Evolutionary conservation across 140 eudicot genomes (phyloP), one percentile per base, ranked within the genome.

Genomic region (Ambrosia hybrid): DNA sequence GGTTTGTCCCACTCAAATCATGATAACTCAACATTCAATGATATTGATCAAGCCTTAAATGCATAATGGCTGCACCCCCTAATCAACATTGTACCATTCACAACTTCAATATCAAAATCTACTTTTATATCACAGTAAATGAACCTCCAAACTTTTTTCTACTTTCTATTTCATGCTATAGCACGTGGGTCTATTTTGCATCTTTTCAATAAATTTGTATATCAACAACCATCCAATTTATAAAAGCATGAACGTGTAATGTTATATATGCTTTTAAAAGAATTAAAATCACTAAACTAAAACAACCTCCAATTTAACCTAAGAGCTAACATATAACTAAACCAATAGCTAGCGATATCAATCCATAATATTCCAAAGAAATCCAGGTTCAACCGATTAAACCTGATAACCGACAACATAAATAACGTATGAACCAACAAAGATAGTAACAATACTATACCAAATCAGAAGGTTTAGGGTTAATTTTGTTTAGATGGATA

Each of bases 11-110:
- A 49, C 83, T 68, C 67, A 79, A 79, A 73, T 72, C 41, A 72
- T 73, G 83, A 79, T 79, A 79, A 79, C 79, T 79, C 76, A 79
- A 73, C 83, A 73, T 73, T 79, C 75, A 79, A 79, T 73, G 77
- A 77, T 70, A 71, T 77, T 52, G 81, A 62, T 71, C 77, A 43
- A 70, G 67, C 67, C 61, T 60, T 77, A 49, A 73, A 79, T 79
- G 83, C 83, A 73, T 79, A 60, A 79, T 79, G 79, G 75, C 67
- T 79, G 83, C 79, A 79, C 67, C 79, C 73, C 60, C 74, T 36
- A 56, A 78, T 71, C 78, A 71, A 72, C 71, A 57, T 73, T 73
- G 79, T 79, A 79, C 79, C 82, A 33, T 73, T 69, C 70, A 61
- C 79, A 51, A 67, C 83, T 73, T 73, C 65, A 79, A 73, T 37